Evolutionary conservation across 768 basidiomycete species (phyloP), one percentile per base, ranked within the genome.

Genomic region (Leccinum uliginosum): DNA sequence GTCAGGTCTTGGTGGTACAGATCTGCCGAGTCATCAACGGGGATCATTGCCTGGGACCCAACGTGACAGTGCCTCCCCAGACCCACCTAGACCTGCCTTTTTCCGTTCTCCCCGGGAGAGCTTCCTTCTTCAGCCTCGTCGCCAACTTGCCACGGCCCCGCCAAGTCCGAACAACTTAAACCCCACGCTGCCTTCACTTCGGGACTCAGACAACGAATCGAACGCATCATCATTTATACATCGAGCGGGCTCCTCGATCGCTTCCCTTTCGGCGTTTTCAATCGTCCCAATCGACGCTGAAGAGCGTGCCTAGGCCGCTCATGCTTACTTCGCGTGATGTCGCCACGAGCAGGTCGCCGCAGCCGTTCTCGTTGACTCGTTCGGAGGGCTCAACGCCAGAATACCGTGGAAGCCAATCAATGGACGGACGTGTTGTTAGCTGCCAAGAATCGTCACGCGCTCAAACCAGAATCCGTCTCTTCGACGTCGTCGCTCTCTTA

Each of bases 401-500:
- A 6, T 64, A 63, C 12, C 73, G 72, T 15, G 15, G 53, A 30
- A 64, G 70, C 19, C 75, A 81, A n/a, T n/a, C n/a, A n/a, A 63
- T 85, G 83, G 84, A 71, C 73, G 24, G 78, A 82, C 48, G 78
- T 82, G 6, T 71, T 75, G 60, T 73, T 71, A 40, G 64, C 72
- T 51, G 75, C 32, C 40, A 56, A 56, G 50, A 58, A 77, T 61
- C 67, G 72, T 3, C 75, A 74, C 19, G 64, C 67, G 23, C 59
- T 79, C 26, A 77, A 77, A 62, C 76, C 79, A 29, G 80, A 77
- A 52, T 89, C 87, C 1, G 73, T 80, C 62, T 89, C 89, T 9
- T 84, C 86, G 2, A 65, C 78, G 2, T 86, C 86, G 1, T 87
- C 88, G 1, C 60, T 85, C 17, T 85, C 85, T 2, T 81, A 81